phyloP scores from a whole-genome alignment of 805 yeast genomes.

The Naumovozyma baii region DNA sequence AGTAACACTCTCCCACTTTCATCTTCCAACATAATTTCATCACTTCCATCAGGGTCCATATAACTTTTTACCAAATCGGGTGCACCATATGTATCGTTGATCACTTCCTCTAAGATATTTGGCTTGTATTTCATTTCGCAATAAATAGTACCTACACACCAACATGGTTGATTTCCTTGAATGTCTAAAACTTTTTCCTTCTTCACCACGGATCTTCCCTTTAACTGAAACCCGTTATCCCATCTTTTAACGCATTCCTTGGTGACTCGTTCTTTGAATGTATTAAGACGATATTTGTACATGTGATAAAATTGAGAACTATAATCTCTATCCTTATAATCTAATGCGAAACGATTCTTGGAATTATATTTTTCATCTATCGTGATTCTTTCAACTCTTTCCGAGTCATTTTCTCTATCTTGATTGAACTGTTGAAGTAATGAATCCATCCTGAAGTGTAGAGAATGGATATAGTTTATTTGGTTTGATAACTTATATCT shows the following conservation, averaged over 20 bases:
- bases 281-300: conserved; percentile 43
- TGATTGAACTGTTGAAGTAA: conserved; percentile 11
- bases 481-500: too few species aligned
- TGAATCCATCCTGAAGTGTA: too few species aligned
- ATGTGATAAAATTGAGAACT: conserved; percentile 49
- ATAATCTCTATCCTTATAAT: conserved; percentile 35
- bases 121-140: conserved; percentile 80
- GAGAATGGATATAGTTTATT: too few species aligned
- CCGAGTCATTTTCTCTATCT: conserved; percentile 6
- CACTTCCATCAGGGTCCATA: conserved; percentile 43
- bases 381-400: conserved; percentile 8
- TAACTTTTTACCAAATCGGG: conserved; percentile 38
- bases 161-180: conserved; percentile 42
- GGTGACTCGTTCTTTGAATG: conserved; percentile 38
- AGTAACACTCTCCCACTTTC: conserved; percentile 80
- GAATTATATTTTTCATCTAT: conserved; percentile 9
- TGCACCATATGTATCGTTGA: conserved; percentile 39
- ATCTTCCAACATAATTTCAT: conserved; percentile 73
- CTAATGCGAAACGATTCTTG: conserved; percentile 18
- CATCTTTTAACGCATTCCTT: conserved; percentile 44
- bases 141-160: conserved; percentile 82
- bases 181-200: conserved; percentile 37
- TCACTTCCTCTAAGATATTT: conserved; percentile 73
- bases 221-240: conserved; percentile 39
- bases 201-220: conserved; percentile 31